Evolutionary conservation across 306 rosid species (phyloP).

Genomic region (Fragaria iinumae): DNA sequence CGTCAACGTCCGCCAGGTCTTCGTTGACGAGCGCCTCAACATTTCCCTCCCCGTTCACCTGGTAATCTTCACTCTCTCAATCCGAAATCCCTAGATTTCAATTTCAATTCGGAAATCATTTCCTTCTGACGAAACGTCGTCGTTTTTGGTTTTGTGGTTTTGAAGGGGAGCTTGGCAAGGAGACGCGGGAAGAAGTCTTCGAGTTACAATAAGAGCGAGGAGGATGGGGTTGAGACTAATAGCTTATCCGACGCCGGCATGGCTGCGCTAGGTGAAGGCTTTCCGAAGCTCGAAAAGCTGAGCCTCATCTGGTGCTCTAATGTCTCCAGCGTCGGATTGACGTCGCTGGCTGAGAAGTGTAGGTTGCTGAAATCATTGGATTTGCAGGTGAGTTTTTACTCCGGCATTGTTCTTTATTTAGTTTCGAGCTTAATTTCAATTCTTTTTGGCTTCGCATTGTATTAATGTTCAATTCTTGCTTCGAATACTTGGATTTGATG

Average conservation of each 20-base stretch:
- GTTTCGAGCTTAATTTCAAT: not conserved
- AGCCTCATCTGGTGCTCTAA: constrained; percentile 89
- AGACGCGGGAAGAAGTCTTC: not conserved
- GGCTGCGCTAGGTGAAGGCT: constrained; percentile 67
- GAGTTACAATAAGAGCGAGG: constrained; percentile 35
- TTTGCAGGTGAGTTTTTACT: constrained; percentile 55
- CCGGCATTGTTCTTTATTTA: not conserved
- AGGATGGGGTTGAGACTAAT: constrained; percentile 39
- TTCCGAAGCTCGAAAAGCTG: constrained; percentile 71
- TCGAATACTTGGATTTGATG: not conserved
- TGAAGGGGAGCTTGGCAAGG: constrained; percentile 39
- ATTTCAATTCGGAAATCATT: not conserved
- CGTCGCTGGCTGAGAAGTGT: constrained; percentile 59
- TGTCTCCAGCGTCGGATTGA: constrained; percentile 61
- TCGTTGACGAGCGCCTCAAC: constrained; percentile 73
- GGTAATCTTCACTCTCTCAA: constrained; percentile 26
- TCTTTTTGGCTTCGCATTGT: not conserved
- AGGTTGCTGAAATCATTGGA: constrained; percentile 65
- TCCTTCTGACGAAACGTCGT: not conserved
- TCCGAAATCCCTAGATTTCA: not conserved
- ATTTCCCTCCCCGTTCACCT: constrained; percentile 50
- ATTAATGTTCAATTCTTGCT: not conserved
- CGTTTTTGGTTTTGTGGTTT: not conserved
- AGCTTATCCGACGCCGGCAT: constrained; percentile 74
- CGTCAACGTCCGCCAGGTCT: constrained; percentile 55